Evolutionary conservation across 2,329 filamentous ascomycete species (phyloP), one percentile per base, ranked within the genome.

Genomic region (Calonectria fujianensis): DNA sequence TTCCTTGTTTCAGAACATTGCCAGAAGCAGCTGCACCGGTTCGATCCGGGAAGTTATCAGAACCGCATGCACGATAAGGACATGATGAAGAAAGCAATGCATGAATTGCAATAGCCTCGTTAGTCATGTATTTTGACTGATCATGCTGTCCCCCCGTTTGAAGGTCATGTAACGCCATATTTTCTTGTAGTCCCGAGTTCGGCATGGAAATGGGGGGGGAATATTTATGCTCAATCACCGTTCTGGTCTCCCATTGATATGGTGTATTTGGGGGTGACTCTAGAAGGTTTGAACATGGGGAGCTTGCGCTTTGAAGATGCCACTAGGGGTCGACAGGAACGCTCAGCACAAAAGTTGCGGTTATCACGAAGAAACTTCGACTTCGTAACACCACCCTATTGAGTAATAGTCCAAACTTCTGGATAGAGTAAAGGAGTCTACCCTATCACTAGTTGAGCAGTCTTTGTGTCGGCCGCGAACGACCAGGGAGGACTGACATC

Each of bases 401-500:
- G 45, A 13, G 45, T 13, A 13, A 24, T 11, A 11, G 13, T 24
- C 45, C 45, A 18, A 4, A 13, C 24, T 13, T 48, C 9, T 9
- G 9, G 7, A 13, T 48, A 5, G 24, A 24, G 11, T 24, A 10
- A n/a, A 24, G 45, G 7, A 11, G n/a, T 48, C n/a, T n/a, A 9
- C 24, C n/a, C 9, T 24, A 48, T 48, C 45, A 6, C 45, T 10
- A 24, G 45, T 24, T 5, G 20, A 48, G 45, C 16, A 32, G 16
- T 16, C 14, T 16, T 16, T n/a, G 2, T 32, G 31, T n/a, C 29
- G 66, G 66, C 74, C 27, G 70, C 71, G n/a, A 39, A 68, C 32
- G 68, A 65, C 39, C n/a, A 65, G 27, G 51, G 66, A 54, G 45
- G 29, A 70, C 16, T 59, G 52, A 65, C 68, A 73, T 75, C 14